Evolutionary conservation across 2,329 filamentous ascomycete species (phyloP).

Genomic region (Epicoccum sorghinum): DNA sequence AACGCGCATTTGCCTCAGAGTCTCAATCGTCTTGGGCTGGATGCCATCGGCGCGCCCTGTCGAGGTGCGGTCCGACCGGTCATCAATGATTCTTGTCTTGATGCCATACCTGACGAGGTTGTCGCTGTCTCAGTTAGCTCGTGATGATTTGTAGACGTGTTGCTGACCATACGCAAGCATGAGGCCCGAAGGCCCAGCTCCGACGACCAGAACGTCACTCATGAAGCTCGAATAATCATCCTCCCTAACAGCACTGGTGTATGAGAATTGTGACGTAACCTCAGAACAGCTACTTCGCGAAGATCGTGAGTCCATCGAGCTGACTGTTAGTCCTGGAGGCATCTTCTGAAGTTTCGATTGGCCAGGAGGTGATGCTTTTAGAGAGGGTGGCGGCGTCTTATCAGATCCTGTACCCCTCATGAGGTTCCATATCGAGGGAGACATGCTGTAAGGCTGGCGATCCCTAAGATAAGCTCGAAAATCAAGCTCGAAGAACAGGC

Average conservation of each 20-base stretch:
- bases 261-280: conserved; percentile 24
- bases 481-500: conserved; percentile 9
- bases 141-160: not conserved
- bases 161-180: conserved; percentile 48
- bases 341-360: conserved; percentile 42
- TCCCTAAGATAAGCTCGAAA: conserved; percentile 28
- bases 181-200: conserved; percentile 51
- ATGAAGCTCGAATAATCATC: conserved; percentile 42
- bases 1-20: conserved; percentile 74
- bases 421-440: conserved; percentile 39
- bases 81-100: conserved; percentile 69
- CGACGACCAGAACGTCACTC: conserved; percentile 50
- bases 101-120: conserved; percentile 70
- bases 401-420: conserved; percentile 41
- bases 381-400: conserved; percentile 22
- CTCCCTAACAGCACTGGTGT: conserved; percentile 9
- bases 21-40: conserved; percentile 80
- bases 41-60: conserved; percentile 74
- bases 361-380: conserved; percentile 22
- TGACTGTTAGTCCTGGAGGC: conserved; percentile 38
- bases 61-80: conserved; percentile 69
- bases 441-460: conserved; percentile 37
- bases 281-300: conserved; percentile 29
- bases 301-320: conserved; percentile 32
- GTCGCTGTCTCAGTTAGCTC: conserved; percentile 45